Base-by-base conservation (phyloP, 768 basidiomycete genomes). In the Auricularia sp. region DNA sequence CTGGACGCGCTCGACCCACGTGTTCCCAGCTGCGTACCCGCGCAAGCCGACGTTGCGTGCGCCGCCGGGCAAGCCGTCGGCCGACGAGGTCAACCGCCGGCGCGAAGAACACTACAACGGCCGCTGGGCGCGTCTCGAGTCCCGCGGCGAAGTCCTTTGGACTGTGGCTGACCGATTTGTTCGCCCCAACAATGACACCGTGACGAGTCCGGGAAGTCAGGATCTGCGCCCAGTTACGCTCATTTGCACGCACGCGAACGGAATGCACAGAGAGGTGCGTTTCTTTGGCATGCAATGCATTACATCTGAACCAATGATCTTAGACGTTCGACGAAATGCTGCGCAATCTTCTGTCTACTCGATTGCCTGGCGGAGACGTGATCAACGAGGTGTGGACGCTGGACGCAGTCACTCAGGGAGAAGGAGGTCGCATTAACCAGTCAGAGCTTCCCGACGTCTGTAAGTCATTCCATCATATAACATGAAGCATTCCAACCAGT, bases 341-440 rank as follows among this genome's bases (percentile, higher is more conserved):
- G 1, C 73, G 72, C 1, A 68, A 76, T 42, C 72, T 95, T 6
- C 71, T 94, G 2, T 73, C 78, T 35, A 76, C 75, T 1, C 70
- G 77, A 56, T 33, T 42, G 24, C 73, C 74, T n/a, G 75, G 71
- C 1, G 63, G 61, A 68, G 13, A 73, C 36, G 65, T 77, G 77
- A 68, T 94, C 73, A 79, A 90, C 77, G 84, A 88, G 64, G 79
- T 94, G 1, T 95, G 92, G 92, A 71, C 83, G 0, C 88, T 90
- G 80, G 94, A 97, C 68, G 83, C 90, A 4, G 81, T 87, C 3
- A 87, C 92, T 66, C 92, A 95, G 66, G 94, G 92, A 1, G 94
- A 95, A 66, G 80, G 92, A n/a, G 87, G 81, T 0, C 73, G 90
- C 13, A 63, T 95, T 42, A 98, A 97, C 66, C 78, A 71, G 0